A percentile compares a stretch with the other conserved stretches of the same genome.
Conservation (phyloP, 2,329 filamentous ascomycete species). For the Westerdykella aurantiaca region DNA sequence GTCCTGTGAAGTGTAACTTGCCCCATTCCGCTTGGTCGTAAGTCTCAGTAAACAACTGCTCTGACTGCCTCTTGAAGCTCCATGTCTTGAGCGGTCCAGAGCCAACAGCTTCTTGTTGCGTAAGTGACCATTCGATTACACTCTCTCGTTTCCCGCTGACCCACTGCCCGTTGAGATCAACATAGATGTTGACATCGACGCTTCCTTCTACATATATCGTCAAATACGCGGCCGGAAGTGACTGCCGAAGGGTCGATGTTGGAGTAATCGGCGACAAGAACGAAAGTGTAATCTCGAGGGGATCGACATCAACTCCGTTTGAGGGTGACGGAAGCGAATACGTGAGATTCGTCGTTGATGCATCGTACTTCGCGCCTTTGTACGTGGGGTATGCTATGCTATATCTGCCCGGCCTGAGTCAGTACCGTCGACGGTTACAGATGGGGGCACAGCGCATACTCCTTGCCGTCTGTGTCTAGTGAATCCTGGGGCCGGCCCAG, state of each 20-base stretch:
- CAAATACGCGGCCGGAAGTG: slow-evolving; percentile 76
- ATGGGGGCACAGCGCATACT: slow-evolving; percentile 25
- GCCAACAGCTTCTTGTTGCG: slow-evolving; percentile 40
- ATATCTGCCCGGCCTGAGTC: slow-evolving; percentile 37
- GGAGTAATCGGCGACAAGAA: slow-evolving; percentile 76
- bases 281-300: slow-evolving; percentile 54
- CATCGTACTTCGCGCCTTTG: slow-evolving; percentile 59
- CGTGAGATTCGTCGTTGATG: slow-evolving; percentile 64
- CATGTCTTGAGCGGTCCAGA: slow-evolving; percentile 55
- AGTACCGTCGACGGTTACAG: background rate
- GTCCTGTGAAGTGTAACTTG: slow-evolving; percentile 68
- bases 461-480: slow-evolving; percentile 39
- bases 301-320: slow-evolving; percentile 27
- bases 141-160: slow-evolving; percentile 68
- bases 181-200: slow-evolving; percentile 47
- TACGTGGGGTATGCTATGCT: slow-evolving; percentile 55
- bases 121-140: slow-evolving; percentile 63
- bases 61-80: slow-evolving; percentile 54
- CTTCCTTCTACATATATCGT: slow-evolving; percentile 63
- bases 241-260: slow-evolving; percentile 72
- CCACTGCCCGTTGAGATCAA: slow-evolving; percentile 59
- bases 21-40: slow-evolving; percentile 79
- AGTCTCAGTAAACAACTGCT: slow-evolving; percentile 68
- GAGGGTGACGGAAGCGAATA: slow-evolving; percentile 52
- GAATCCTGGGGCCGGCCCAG: slow-evolving; percentile 62